Percentiles rank a stretch among this genome's conserved stretches.
Evolutionary conservation across 352 stramenopile species (phyloP).

Genomic region (Pythium rishiriense): DNA sequence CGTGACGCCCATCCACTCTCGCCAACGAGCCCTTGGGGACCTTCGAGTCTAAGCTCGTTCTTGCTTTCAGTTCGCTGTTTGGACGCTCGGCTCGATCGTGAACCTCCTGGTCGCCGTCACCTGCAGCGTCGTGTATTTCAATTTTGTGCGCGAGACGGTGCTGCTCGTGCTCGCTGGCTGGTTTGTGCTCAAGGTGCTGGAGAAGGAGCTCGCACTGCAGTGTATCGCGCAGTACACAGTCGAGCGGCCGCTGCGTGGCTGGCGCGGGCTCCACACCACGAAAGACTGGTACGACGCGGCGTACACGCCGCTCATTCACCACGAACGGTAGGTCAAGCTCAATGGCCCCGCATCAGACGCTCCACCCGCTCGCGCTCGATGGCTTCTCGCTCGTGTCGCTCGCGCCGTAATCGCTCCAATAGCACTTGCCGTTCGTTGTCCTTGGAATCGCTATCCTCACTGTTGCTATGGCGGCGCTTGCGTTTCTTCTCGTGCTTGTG

Average conservation of each 20-base stretch:
- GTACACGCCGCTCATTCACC: conserved; percentile 77
- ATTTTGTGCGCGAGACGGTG: conserved; percentile 76
- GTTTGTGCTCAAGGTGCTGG: conserved; percentile 65
- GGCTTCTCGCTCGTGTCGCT: conserved; percentile 26
- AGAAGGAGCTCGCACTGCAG: conserved; percentile 64
- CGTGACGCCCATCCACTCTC: neutral
- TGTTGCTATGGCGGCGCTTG: conserved; percentile 3
- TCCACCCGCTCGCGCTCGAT: conserved; percentile 18
- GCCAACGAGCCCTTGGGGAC: no score
- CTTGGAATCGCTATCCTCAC: conserved; percentile 2
- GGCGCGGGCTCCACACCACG: conserved; percentile 79
- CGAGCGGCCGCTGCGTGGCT: conserved; percentile 65
- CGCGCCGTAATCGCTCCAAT: conserved; percentile 14
- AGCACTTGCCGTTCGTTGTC: neutral
- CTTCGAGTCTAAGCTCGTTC: neutral
- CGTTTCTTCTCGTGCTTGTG: conserved; percentile 18
- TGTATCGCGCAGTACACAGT: conserved; percentile 80
- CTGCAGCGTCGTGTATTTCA: conserved; percentile 52
- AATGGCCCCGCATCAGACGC: conserved; percentile 21
- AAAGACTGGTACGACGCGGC: conserved; percentile 87
- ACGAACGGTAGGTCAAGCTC: conserved; percentile 35
- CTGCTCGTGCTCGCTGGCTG: conserved; percentile 51
- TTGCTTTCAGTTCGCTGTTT: conserved; percentile 48
- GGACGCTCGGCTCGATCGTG: conserved; percentile 68
- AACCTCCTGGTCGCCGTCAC: conserved; percentile 71